Evolutionary conservation across 1,139 yeast genomes (phyloP), one percentile per base, ranked within the genome.

Genomic region (Saccharomyces hybrid): DNA sequence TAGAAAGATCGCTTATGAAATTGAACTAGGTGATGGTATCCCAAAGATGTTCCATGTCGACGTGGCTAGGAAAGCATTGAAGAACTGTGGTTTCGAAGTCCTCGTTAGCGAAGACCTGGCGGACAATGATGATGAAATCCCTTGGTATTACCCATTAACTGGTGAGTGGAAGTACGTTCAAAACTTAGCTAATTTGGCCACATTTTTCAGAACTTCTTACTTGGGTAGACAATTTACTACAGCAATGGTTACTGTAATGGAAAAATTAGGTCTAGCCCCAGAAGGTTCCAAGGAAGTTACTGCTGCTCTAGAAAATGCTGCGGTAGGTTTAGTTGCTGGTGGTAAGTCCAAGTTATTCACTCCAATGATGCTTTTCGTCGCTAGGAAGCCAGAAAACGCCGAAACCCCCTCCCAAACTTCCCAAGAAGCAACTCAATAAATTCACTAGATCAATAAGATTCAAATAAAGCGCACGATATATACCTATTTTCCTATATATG

Each of bases 21-120:
- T 93, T 67, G 99, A 93, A 76, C 81, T 93, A 60, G 99, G 99
- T 69, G 97, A 93, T 71, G 99, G 99, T 75, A 93, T 93, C 67
- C 98, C 99, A 71, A 91, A 93, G 77, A 93, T 93, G 99, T 90
- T 81, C 80, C 75, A 77, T 65, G 82, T 83, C 64, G 81, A 83
- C 60, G 97, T 89, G 65, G 98, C 99, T 49, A 85, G 83, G 70
- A 75, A 86, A 59, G 99, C 99, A 23, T 79, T 95, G 68, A 78
- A 82, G 71, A 79, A 79, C 53, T 97, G 89, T 61, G 99, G 99
- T 14, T 93, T 93, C 71, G 86, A 88, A 63, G 76, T 93, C 64
- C 80, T 81, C 66, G 81, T 79, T 70, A 81, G 84, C 73, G 77
- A 78, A 64, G 99, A 93, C 72, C 78, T 93, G 71, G 97, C 99